Evolutionary conservation across 148 eudicot genomes (phyloP), one percentile per base, ranked within the genome.

Genomic region (Camellia lanceoleosa): DNA sequence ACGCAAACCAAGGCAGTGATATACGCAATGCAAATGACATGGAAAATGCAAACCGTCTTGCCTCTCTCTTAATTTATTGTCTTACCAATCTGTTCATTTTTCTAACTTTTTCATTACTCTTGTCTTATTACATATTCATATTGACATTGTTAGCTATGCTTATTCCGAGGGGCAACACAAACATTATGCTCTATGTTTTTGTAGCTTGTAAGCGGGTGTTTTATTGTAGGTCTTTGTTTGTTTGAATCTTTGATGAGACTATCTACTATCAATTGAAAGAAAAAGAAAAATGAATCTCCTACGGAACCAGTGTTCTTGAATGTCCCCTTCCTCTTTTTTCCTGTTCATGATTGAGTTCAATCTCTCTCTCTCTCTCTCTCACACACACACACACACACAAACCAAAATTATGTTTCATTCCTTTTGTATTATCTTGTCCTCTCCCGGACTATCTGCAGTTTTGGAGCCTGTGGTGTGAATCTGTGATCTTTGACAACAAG

Each of bases 361-460:
- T 49, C 52, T n/a, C 65, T n/a, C 65, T n/a, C 65, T n/a, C 65
- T n/a, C 65, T n/a, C 65, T 61, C 20, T 64, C 38, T 64, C 64
- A 16, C 23, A n/a, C 10, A 18, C 10, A 18, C 64, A 61, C 64
- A 18, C 64, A 18, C 23, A 61, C 64, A 61, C 64, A 18, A 15
- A n/a, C 64, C 19, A 61, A 61, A 61, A 61, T n/a, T n/a, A 65
- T 65, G 6, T 65, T 61, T 20, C 11, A 30, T 7, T 65, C 19
- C 18, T 41, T 14, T 41, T 18, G 5, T 68, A 11, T 43, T 0
- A 1, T 41, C 11, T 4, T 69, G 54, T 13, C 8, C 51, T 69
- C 13, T 69, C 73, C 54, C 0, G 14, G 38, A 11, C 10, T 30
- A 30, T 30, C 38, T 30, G 38, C 38, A 30, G 38, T 30, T 30